A percentile compares a stretch with the other conserved stretches of the same genome.
Conservation (phyloP, 2,329 filamentous ascomycete genomes). For the Fusarium algeriense region DNA sequence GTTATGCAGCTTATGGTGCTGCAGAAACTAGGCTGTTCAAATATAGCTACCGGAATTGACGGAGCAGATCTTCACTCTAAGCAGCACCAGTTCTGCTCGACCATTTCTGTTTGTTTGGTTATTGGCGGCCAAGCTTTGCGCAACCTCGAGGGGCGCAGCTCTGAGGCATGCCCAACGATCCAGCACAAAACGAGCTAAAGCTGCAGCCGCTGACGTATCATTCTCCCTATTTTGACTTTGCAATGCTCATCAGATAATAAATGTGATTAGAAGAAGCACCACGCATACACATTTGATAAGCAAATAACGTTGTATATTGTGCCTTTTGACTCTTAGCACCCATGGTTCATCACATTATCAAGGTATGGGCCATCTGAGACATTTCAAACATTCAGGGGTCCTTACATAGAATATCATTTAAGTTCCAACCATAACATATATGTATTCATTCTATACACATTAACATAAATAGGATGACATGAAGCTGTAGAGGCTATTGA, state of each 20-base stretch:
- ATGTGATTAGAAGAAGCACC: not conserved
- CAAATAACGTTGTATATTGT: not conserved
- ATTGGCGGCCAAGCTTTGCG: no score
- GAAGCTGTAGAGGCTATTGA: constrained; percentile 16
- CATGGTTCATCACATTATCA: not conserved
- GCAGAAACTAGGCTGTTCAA: no score
- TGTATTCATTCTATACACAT: constrained; percentile 25
- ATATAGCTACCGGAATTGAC: no score
- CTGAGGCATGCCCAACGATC: constrained; percentile 16
- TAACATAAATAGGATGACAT: constrained; percentile 21
- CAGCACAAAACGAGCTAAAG: constrained; percentile 13
- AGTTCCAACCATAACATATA: constrained; percentile 13
- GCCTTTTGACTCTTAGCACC: no score
- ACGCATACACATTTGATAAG: constrained; percentile 1
- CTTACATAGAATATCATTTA: constrained; percentile 8
- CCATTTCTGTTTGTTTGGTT: no score
- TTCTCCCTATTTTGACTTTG: constrained; percentile 3
- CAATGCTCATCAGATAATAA: not conserved
- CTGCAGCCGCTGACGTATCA: constrained; percentile 34
- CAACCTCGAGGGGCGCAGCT: no score
- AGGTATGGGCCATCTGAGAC: not conserved
- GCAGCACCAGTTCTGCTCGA: no score
- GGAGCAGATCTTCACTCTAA: no score
- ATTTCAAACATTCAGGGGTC: not conserved
- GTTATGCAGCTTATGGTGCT: not conserved